Base-by-base conservation (phyloP, 345 rosid species). In the Eucalyptus cladocalyx region DNA sequence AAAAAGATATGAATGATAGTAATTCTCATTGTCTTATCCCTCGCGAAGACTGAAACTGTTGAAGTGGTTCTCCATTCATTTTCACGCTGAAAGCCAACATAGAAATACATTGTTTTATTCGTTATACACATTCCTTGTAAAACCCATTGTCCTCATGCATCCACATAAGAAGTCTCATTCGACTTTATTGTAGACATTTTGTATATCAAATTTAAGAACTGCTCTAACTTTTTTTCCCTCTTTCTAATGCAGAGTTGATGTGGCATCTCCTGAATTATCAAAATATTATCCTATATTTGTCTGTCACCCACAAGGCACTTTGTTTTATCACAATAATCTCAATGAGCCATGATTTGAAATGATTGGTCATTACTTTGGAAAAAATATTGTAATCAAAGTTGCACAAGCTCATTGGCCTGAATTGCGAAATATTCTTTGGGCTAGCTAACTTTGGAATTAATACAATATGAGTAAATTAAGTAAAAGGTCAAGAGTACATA, bases 21-120 rank as follows among this genome's bases (percentile, higher is more conserved):
- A 14, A 24, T 6, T 56, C 62, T 24, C 30, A 1, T 9, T 56
- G 67, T 60, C n/a, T 60, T 60, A 28, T 60, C 16, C 16, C 8
- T 28, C 2, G 7, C 2, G 0, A 60, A 26, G 67, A 28, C 1
- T 11, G 2, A 60, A 9, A 60, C 7, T 60, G 0, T 26, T 60
- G 67, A 28, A 60, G 67, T 60, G 16, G 15, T 28, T 60, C 32
- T 26, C n/a, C 32, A 5, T 60, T 28, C 32, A 60, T 60, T 60
- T 60, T 60, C 67, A 28, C 16, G 2, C 4, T 60, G 4, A 28
- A 60, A 60, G 32, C 16, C 67, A 60, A 30, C 16, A 6, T 60
- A 12, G 32, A 12, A 60, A 11, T 28, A 28, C 16, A 60, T 11
- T 6, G 2, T 60, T 60, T 60, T 60, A 60, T 28, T 28, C 16